Conservation (phyloP, 352 stramenopile genomes). For the Phytophthora fragariaefolia region DNA sequence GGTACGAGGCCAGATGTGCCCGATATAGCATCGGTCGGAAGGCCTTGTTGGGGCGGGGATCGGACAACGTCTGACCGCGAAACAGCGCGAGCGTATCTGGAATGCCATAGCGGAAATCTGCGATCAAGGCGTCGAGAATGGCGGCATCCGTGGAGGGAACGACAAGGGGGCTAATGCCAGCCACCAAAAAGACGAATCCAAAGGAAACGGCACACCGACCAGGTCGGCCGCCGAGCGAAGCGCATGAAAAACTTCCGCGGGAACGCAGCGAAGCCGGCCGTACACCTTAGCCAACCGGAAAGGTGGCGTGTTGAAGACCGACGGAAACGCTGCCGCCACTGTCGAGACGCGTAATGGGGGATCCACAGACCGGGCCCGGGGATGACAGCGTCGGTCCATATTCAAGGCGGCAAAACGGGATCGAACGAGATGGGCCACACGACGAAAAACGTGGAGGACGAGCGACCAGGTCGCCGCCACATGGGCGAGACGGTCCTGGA, state of each 20-base stretch:
- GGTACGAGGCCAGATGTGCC: conserved; percentile 7
- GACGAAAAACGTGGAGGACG: neutral
- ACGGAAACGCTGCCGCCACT: neutral
- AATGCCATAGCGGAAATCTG: neutral
- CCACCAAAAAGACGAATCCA: too few species aligned
- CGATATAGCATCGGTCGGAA: conserved; percentile 19
- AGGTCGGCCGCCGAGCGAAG: neutral
- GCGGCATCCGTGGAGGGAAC: neutral
- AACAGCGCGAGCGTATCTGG: conserved; percentile 9
- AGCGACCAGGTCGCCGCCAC: conserved; percentile 12
- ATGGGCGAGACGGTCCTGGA: neutral
- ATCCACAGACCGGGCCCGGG: neutral
- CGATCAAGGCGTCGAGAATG: conserved; percentile 11
- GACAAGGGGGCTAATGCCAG: too few species aligned
- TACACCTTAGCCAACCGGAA: neutral
- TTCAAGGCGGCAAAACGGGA: neutral
- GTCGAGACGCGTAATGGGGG: neutral
- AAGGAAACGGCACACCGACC: too few species aligned
- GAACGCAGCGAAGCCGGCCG: neutral
- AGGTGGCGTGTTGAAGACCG: neutral
- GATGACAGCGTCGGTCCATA: neutral
- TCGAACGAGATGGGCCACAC: conserved; percentile 4
- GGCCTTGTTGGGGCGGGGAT: conserved; percentile 22
- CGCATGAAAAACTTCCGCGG: neutral
- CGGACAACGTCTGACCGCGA: conserved; percentile 10